Percentiles rank a stretch among this genome's conserved stretches.
Evolutionary conservation across 2,329 filamentous ascomycete genomes (phyloP).

Genomic region (Trichoderma sp.): DNA sequence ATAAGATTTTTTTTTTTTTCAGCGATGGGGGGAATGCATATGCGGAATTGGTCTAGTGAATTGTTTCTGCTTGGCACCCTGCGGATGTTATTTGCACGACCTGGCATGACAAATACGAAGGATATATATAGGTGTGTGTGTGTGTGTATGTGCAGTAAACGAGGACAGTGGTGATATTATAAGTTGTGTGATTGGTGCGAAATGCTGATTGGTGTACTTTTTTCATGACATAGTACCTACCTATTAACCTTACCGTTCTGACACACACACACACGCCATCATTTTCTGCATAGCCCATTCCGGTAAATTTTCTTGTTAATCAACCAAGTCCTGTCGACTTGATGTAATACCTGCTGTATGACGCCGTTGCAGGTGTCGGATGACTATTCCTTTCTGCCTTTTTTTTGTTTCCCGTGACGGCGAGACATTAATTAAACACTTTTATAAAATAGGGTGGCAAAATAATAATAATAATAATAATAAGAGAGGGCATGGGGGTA

Average conservation of each 20-base stretch:
- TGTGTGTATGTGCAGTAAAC: no score
- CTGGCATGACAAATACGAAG: background rate
- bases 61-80: background rate
- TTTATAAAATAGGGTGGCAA: slow-evolving; percentile 1
- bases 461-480: background rate
- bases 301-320: background rate
- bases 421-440: background rate
- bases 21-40: background rate
- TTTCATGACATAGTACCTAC: no score
- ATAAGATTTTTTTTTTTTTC: no score
- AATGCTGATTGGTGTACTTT: no score
- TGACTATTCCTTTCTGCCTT: background rate
- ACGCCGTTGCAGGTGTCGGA: background rate
- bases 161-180: no score
- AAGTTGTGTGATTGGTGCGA: no score
- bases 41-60: background rate
- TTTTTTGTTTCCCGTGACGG: background rate
- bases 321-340: background rate
- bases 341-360: background rate
- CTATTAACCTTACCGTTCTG: no score
- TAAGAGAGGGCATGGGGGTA: background rate
- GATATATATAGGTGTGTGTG: no score
- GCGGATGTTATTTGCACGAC: background rate
- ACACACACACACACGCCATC: background rate
- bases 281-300: background rate